These are phyloP conservation scores for Calonectria henricotiae DNA, from an alignment of 2,329 filamentous ascomycete species.

Conservation along the genomic window DNA sequence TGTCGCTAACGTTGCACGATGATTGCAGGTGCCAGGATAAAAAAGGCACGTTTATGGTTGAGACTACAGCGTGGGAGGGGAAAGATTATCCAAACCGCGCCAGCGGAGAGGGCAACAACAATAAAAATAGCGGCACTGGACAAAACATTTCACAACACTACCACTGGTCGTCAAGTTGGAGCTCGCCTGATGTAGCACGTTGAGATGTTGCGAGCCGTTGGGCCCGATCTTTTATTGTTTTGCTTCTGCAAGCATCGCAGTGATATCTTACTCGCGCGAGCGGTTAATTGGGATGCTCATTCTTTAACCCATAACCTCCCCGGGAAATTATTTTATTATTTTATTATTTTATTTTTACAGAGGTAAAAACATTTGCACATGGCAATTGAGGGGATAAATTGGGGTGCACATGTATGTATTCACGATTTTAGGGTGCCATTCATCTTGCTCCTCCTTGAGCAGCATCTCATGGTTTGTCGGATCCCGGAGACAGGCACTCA, in stretches of 20 bases:
- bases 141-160: slow-evolving; percentile 48
- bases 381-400: background rate
- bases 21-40: slow-evolving; percentile 64
- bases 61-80: slow-evolving; percentile 77
- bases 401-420: background rate
- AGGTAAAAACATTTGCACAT: background rate
- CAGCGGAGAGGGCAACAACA: slow-evolving; percentile 35
- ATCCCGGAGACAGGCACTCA: too few species aligned
- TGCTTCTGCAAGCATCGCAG: background rate
- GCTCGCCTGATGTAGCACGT: slow-evolving; percentile 54
- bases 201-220: slow-evolving; percentile 27
- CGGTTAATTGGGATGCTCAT: background rate
- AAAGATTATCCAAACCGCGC: slow-evolving; percentile 44
- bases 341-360: too few species aligned
- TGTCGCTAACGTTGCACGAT: slow-evolving; percentile 19
- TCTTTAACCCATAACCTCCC: background rate
- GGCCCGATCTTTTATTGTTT: background rate
- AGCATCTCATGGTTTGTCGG: background rate
- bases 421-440: background rate
- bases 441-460: too few species aligned
- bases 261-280: background rate
- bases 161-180: slow-evolving; percentile 58
- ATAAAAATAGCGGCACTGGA: slow-evolving; percentile 40
- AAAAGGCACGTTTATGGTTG: slow-evolving; percentile 72
- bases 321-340: too few species aligned